phyloP scores from a whole-genome alignment of 352 stramenopile genomes.

The Phytopythium sindhum region DNA sequence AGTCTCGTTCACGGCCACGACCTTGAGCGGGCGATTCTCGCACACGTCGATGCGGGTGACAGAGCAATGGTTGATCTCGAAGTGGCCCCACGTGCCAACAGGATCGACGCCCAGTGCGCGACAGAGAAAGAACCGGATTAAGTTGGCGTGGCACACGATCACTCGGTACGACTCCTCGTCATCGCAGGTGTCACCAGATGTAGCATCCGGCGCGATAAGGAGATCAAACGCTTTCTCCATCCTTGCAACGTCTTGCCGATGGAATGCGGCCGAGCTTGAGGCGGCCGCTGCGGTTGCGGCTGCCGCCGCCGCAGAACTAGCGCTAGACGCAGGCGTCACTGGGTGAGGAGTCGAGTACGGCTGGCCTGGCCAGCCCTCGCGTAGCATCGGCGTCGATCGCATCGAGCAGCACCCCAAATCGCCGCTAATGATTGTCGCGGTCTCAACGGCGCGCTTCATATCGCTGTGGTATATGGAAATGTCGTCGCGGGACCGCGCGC shows the following conservation, averaged over 20 bases:
- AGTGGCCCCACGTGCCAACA: conserved; percentile 64
- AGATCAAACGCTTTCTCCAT: conserved; percentile 63
- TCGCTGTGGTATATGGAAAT: conserved; percentile 70
- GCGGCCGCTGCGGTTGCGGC: conserved; percentile 7
- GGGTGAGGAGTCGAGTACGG: conserved; percentile 38
- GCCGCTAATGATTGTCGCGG: conserved; percentile 53
- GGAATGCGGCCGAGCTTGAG: conserved; percentile 25
- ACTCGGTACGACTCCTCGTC: conserved; percentile 58
- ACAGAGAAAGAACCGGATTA: conserved; percentile 83
- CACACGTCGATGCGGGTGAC: conserved; percentile 77
- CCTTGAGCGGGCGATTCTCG: conserved; percentile 61
- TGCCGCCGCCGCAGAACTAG: conserved; percentile 8
- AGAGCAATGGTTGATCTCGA: conserved; percentile 85
- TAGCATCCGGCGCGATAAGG: conserved; percentile 33
- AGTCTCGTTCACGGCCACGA: conserved; percentile 77
- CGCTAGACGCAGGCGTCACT: not conserved
- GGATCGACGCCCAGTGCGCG: conserved; percentile 60
- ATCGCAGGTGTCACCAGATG: conserved; percentile 23
- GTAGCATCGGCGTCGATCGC: conserved; percentile 46
- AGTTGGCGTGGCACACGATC: conserved; percentile 80
- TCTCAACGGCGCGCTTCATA: conserved; percentile 74
- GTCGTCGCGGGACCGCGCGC: conserved; percentile 50
- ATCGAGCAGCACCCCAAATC: conserved; percentile 40
- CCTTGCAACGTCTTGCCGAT: conserved; percentile 41
- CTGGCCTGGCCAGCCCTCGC: conserved; percentile 72